Evolutionary conservation across 208 protist genomes (phyloP), one percentile per base, ranked within the genome.

Genomic region (Trypanosomatidae sp.): DNA sequence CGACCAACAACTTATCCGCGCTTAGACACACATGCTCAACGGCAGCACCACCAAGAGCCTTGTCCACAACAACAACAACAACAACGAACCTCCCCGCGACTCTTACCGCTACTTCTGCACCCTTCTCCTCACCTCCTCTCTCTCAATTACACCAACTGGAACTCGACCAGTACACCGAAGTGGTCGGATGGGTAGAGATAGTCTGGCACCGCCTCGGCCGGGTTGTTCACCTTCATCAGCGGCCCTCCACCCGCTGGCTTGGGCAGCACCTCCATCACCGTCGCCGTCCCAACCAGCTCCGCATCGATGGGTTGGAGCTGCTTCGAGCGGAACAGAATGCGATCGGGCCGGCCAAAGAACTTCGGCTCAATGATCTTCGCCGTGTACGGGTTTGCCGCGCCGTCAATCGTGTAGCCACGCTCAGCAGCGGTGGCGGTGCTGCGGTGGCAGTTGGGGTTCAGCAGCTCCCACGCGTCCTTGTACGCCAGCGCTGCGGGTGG

Each of bases 151-250:
- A 84, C 13, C 5, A 91, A 73, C 39, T 84, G 83, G 64, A 87
- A 87, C 76, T 88, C 80, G 1, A 81, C 83, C 49, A 86, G 66
- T 36, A 36, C 70, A 69, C 85, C 84, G 74, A 85, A 88, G 67
- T 90, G 87, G 67, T 88, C 87, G 52, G 85, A 89, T 4, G 80
- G 83, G 66, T 68, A 87, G 55, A 89, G 75, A 64, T 90, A 79
- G 44, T 88, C 82, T n/a, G n/a, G n/a, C n/a, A n/a, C n/a, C n/a
- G n/a, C n/a, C n/a, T n/a, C n/a, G n/a, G n/a, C n/a, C 4, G 82
- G 87, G 41, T 84, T 81, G n/a, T 55, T 66, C 62, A 80, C 81
- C 28, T n/a, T n/a, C n/a, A n/a, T n/a, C n/a, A n/a, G n/a, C 69
- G 39, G 7, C 74, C 62, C 17, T 49, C 69, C 30, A 83, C 68